Conservation (phyloP, 352 stramenopile species). For the Pythium brachiatum region DNA sequence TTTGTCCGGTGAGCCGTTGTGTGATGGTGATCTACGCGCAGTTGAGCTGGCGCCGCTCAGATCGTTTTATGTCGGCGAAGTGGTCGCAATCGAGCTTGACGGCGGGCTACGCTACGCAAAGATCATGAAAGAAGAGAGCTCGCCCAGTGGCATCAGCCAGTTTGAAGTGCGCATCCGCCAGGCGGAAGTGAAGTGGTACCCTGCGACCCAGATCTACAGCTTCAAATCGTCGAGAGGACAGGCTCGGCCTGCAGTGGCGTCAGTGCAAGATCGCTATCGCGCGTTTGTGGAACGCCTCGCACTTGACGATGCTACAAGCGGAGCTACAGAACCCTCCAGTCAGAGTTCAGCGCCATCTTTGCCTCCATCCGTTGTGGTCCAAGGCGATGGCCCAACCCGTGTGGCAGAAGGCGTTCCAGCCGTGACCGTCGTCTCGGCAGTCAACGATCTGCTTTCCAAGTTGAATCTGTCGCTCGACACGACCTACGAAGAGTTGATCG, state of each 20-base stretch:
- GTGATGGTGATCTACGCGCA: slow-evolving; percentile 37
- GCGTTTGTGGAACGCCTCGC: slow-evolving; percentile 19
- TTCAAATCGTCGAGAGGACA: slow-evolving; percentile 55
- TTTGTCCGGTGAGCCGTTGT: slow-evolving; percentile 47
- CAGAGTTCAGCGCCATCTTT: background rate
- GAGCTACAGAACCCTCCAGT: background rate
- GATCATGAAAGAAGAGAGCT: slow-evolving; percentile 42
- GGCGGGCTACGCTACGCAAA: slow-evolving; percentile 60
- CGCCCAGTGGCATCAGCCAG: slow-evolving; percentile 37
- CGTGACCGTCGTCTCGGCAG: slow-evolving; percentile 60
- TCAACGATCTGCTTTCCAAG: slow-evolving; percentile 70
- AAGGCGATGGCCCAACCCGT: background rate
- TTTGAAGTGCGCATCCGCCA: slow-evolving; percentile 66
- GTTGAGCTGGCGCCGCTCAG: slow-evolving; percentile 65
- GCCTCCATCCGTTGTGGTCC: slow-evolving; percentile 5
- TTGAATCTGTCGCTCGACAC: slow-evolving; percentile 70
- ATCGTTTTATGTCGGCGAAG: slow-evolving; percentile 65
- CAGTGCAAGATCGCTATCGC: slow-evolving; percentile 8
- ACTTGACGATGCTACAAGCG: background rate
- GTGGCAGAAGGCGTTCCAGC: slow-evolving; percentile 24
- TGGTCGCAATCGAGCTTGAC: slow-evolving; percentile 57
- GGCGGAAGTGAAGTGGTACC: slow-evolving; percentile 34
- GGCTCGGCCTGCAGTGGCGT: background rate
- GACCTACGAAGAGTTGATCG: slow-evolving; percentile 63
- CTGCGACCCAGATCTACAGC: slow-evolving; percentile 66